These are phyloP conservation scores for Casuarina cunninghamiana DNA, from an alignment of 306 rosid species.

Conservation along the genomic window DNA sequence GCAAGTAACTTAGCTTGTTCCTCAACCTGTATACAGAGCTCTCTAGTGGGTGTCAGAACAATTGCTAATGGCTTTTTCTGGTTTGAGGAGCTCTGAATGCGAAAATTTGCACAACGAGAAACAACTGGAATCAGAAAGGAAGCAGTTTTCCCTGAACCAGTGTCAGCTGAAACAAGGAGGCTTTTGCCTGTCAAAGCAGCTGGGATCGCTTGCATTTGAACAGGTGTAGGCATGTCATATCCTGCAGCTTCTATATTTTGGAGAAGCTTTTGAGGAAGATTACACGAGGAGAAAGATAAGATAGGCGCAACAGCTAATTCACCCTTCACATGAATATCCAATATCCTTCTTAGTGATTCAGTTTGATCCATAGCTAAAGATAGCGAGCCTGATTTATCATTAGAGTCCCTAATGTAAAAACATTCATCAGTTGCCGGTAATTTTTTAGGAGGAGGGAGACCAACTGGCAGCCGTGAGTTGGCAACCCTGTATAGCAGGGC, in stretches of 20 bases:
- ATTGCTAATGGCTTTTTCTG: constrained; percentile 63
- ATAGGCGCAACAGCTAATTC: constrained; percentile 51
- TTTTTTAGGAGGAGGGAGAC: constrained; percentile 32
- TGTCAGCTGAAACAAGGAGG: constrained; percentile 74
- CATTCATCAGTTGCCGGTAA: constrained; percentile 70
- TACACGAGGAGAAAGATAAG: constrained; percentile 56
- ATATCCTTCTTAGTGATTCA: constrained; percentile 55
- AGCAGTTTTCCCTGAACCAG: constrained; percentile 84
- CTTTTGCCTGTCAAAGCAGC: constrained; percentile 65
- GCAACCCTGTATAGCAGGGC: constrained; percentile 42
- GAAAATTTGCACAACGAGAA: constrained; percentile 49
- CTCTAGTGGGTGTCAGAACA: constrained; percentile 81
- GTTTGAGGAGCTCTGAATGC: constrained; percentile 29
- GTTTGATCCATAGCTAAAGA: constrained; percentile 40
- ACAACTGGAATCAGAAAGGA: constrained; percentile 73
- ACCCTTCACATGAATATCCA: constrained; percentile 65
- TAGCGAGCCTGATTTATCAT: constrained; percentile 26
- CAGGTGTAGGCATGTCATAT: constrained; percentile 80
- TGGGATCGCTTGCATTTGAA: constrained; percentile 93
- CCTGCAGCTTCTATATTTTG: constrained; percentile 75
- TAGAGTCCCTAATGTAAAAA: constrained; percentile 62
- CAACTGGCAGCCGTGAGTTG: constrained; percentile 23
- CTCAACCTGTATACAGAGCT: constrained; percentile 78
- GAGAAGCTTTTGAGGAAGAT: constrained; percentile 65
- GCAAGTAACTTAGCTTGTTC: constrained; percentile 80